Evolutionary conservation across 2,329 filamentous ascomycete species (phyloP).

Genomic region (Aspergillus pseudoglaucus): DNA sequence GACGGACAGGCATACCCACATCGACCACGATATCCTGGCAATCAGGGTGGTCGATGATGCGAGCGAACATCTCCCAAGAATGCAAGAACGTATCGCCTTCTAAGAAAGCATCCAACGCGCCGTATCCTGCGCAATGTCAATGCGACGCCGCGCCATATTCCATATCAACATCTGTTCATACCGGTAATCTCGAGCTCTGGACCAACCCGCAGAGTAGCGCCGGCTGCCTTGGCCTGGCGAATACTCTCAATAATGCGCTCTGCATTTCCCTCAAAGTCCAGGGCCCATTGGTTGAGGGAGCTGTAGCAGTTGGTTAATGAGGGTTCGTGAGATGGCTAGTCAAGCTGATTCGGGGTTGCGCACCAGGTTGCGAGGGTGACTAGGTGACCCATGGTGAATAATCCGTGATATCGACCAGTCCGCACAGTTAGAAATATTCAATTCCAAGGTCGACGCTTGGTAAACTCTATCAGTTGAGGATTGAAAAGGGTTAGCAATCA

Average conservation of each 20-base stretch:
- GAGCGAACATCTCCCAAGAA: conserved; percentile 56
- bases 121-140: conserved; percentile 40
- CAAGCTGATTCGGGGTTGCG: neutral
- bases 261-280: conserved; percentile 60
- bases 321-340: neutral
- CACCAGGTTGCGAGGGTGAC: conserved; percentile 41
- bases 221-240: conserved; percentile 51
- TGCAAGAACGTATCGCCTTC: conserved; percentile 54
- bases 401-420: neutral
- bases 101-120: conserved; percentile 60
- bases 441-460: too few relatives aligned
- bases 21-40: conserved; percentile 62
- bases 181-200: conserved; percentile 53
- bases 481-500: neutral
- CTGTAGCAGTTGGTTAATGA: conserved; percentile 5
- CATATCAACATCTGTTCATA: conserved; percentile 2
- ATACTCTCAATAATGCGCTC: conserved; percentile 60
- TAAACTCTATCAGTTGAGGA: too few relatives aligned
- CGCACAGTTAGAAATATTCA: neutral
- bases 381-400: conserved; percentile 31
- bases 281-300: conserved; percentile 44
- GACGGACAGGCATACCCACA: conserved; percentile 56
- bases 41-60: conserved; percentile 54
- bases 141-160: neutral
- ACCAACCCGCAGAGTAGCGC: conserved; percentile 57